phyloP scores from a whole-genome alignment of 2,329 filamentous ascomycete species.

The Pseudopithomyces chartarum region DNA sequence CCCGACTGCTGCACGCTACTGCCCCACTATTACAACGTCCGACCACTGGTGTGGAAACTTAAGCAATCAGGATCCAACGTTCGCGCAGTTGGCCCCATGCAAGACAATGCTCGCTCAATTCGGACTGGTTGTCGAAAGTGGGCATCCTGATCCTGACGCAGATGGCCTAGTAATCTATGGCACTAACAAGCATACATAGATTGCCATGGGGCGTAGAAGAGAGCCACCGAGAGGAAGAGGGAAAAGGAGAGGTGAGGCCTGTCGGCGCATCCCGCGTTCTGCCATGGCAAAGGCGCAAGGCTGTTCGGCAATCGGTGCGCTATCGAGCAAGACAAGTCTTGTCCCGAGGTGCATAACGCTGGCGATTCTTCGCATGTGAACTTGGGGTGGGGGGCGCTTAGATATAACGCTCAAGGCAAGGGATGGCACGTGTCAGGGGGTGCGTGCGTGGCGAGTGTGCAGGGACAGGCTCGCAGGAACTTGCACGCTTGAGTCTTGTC shows the following conservation, averaged over 20 bases:
- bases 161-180: not conserved
- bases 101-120: not conserved
- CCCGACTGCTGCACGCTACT: not conserved
- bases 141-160: not conserved
- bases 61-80: not conserved
- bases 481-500: not conserved
- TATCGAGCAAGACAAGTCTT: conserved; percentile 2
- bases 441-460: conserved; percentile 2
- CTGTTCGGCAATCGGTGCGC: conserved; percentile 6
- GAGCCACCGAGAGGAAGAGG: too few species aligned
- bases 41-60: conserved; percentile 1
- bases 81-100: not conserved
- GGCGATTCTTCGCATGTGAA: conserved; percentile 2
- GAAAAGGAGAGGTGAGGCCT: not conserved
- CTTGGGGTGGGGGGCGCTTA: not conserved
- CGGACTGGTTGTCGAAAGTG: not conserved
- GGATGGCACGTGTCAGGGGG: not conserved
- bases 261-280: not conserved
- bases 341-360: conserved; percentile 2
- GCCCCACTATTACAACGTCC: not conserved
- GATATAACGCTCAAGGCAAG: not conserved
- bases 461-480: not conserved
- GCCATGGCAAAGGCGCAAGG: not conserved
- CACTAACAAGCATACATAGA: too few species aligned
- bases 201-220: too few species aligned